These are phyloP conservation scores for Phyllosticta citriasiana DNA, from an alignment of 2,329 filamentous ascomycete genomes.

Conservation along the genomic window DNA sequence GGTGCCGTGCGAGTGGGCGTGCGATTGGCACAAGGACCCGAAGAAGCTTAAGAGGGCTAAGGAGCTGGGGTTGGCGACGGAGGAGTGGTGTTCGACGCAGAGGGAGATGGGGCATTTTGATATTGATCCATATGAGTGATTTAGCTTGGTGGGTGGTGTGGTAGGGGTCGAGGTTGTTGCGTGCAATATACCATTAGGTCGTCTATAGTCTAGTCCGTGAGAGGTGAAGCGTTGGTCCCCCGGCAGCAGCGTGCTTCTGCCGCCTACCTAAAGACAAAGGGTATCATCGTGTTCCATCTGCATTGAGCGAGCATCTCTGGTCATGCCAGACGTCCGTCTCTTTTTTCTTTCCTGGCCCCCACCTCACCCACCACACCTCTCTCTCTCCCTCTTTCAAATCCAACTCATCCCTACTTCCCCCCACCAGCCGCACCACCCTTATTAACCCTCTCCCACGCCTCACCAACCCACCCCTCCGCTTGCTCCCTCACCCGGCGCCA, in stretches of 20 bases:
- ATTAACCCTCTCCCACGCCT: constrained; percentile 17
- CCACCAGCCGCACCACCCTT: neutral
- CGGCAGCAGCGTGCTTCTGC: neutral
- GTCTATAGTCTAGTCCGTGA: neutral
- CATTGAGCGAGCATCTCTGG: neutral
- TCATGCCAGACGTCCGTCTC: neutral
- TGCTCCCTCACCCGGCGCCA: constrained; percentile 34
- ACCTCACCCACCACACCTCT: constrained; percentile 15
- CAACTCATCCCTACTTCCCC: constrained; percentile 6
- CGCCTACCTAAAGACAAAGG: constrained; percentile 3
- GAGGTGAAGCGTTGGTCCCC: neutral
- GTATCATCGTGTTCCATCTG: constrained; percentile 4
- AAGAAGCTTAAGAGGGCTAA: constrained; percentile 32
- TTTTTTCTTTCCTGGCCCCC: neutral
- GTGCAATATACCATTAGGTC: neutral
- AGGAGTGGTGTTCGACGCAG: constrained; percentile 41
- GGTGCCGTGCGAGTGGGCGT: constrained; percentile 36
- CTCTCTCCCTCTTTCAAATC: constrained; percentile 2
- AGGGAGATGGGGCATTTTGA: constrained; percentile 27
- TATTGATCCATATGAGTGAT: neutral
- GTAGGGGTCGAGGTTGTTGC: neutral
- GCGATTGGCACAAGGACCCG: constrained; percentile 40
- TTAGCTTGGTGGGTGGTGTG: neutral
- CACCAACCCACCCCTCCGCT: constrained; percentile 31
- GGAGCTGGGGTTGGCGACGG: constrained; percentile 34